A percentile compares a stretch with the other conserved stretches of the same genome.
These are phyloP conservation scores for Metschnikowia lachancei DNA, from an alignment of 805 yeast species.

Conservation along the genomic window DNA sequence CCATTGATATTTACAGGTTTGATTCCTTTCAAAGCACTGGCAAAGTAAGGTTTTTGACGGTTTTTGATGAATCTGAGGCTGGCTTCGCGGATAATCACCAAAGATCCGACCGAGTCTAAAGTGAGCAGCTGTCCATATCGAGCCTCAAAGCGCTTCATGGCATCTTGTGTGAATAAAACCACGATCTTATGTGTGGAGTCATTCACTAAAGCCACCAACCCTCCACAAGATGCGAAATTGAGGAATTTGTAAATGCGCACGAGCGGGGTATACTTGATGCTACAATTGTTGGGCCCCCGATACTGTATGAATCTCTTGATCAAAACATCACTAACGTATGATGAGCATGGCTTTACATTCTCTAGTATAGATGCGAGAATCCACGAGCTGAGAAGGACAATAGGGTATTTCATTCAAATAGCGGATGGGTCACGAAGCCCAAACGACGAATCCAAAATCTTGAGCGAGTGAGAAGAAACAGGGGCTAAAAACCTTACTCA, in stretches of 20 bases:
- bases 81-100: constrained; percentile 30
- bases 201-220: constrained; percentile 30
- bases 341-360: not conserved
- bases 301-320: constrained; percentile 19
- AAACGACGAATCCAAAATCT: not conserved
- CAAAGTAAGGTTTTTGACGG: not conserved
- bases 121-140: constrained; percentile 35
- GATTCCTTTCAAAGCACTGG: not conserved
- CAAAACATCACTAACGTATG: constrained; percentile 7
- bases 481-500: not conserved
- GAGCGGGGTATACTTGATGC: constrained; percentile 23
- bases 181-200: constrained; percentile 33
- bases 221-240: constrained; percentile 23
- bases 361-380: constrained; percentile 10
- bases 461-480: not conserved
- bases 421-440: not conserved
- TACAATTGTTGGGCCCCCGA: constrained; percentile 10
- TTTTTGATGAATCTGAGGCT: constrained; percentile 24
- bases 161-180: constrained; percentile 28
- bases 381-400: constrained; percentile 18
- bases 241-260: constrained; percentile 29
- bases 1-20: not conserved
- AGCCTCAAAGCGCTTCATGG: constrained; percentile 31
- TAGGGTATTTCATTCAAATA: constrained; percentile 15
- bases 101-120: constrained; percentile 25